phyloP scores from a whole-genome alignment of 208 protist genomes.

The Acanthamoeba royreba region DNA sequence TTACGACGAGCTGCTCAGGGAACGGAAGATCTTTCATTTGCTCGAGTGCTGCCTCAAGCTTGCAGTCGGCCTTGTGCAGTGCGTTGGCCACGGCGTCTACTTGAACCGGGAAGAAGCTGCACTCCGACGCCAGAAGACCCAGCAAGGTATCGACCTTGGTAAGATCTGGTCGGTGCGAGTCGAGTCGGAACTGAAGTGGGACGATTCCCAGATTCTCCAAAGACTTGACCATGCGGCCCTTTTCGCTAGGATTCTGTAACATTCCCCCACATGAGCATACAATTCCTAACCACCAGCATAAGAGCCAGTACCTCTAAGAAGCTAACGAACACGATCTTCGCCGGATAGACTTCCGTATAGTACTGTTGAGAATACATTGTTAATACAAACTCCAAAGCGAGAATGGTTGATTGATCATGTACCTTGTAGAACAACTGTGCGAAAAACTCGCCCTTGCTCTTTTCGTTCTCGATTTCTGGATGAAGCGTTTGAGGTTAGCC shows the following conservation, averaged over 20 bases:
- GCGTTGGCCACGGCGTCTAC: neutral
- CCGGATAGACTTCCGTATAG: constrained; percentile 50
- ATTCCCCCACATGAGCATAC: neutral
- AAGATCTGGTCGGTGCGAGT: constrained; percentile 24
- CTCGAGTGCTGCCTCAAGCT: neutral
- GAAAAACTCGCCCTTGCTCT: constrained; percentile 49
- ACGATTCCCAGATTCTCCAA: constrained; percentile 10
- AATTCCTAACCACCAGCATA: neutral
- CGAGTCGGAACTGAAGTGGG: constrained; percentile 33
- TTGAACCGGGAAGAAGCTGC: neutral
- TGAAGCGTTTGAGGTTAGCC: neutral
- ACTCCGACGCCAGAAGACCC: constrained; percentile 25
- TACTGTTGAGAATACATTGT: constrained; percentile 52
- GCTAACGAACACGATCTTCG: constrained; percentile 68
- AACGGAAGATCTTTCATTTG: neutral
- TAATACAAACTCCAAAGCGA: too few relatives aligned
- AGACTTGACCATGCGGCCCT: constrained; percentile 5
- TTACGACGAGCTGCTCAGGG: neutral
- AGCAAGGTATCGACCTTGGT: constrained; percentile 47
- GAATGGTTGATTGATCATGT: too few relatives aligned
- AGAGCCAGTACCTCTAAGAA: constrained; percentile 48
- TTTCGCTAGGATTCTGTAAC: neutral
- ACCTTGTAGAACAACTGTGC: constrained; percentile 50
- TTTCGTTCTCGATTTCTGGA: constrained; percentile 66
- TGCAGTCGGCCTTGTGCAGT: neutral